Evolutionary conservation across 768 basidiomycete genomes (phyloP), one percentile per base, ranked within the genome.

Genomic region (Wakefieldia striispora): DNA sequence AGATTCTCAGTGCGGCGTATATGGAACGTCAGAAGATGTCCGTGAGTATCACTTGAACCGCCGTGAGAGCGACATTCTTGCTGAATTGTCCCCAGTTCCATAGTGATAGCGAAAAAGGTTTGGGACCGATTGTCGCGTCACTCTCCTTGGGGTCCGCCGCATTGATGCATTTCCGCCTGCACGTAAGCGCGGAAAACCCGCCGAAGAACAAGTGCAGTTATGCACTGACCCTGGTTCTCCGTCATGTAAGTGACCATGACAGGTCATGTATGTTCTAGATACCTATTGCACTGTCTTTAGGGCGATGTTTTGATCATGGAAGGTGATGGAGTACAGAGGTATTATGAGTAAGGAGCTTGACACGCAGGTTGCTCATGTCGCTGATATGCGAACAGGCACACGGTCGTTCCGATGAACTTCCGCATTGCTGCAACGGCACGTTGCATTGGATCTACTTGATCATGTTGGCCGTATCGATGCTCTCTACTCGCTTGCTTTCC

Each of bases 1-100:
- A 92, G 66, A 75, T 92, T 31, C 74, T 92, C 26, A 84, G 83
- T 50, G 87, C 84, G 40, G 89, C 87, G 1, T 92, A 92, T 58
- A 90, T 91, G 86, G 86, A 88, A 59, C 75, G 80, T 49, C 90
- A 91, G 65, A 86, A 77, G 62, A 92, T 92, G 89, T 79, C 87
- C 42, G 89, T 89, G 62, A 59, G 79, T 66, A 14, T 13, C 29
- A 26, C 27, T 19, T 51, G 31, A 16, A 46, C n/a, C 16, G 1
- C 21, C 26, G 7, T 29, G 29, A 40, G 26, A n/a, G 20, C 6
- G 41, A 33, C 21, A 45, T 9, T n/a, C 4, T 21, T 45, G 45
- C 31, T 59, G 36, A 62, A 21, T 8, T 53, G 29, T 52, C 43
- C 20, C 27, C 49, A 89, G 87, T 91, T 88, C 62, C 89, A 91